A percentile compares a stretch with the other conserved stretches of the same genome.
These are phyloP conservation scores for Cyberlindnera mississippiensis DNA, from an alignment of 805 yeast species.

Conservation along the genomic window DNA sequence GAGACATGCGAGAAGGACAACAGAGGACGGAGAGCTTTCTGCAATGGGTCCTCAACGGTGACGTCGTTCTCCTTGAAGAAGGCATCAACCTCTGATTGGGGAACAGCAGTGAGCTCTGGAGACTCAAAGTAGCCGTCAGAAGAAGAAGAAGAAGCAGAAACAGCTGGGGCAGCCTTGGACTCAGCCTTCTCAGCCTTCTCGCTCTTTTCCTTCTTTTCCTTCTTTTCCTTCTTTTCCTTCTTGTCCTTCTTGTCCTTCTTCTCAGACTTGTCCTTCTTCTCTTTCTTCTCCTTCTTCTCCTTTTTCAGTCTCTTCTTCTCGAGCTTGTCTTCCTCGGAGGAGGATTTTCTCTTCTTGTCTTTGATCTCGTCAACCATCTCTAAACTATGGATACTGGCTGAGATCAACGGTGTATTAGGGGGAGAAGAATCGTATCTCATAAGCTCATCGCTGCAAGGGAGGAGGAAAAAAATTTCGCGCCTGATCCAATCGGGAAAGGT, in stretches of 20 bases:
- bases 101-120: conserved; percentile 35
- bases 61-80: conserved; percentile 74
- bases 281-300: conserved; percentile 30
- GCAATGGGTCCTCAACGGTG: conserved; percentile 64
- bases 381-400: neutral
- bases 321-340: conserved; percentile 6
- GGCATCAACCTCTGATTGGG: conserved; percentile 53
- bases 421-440: neutral
- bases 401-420: neutral
- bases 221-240: conserved; percentile 30
- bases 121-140: conserved; percentile 34
- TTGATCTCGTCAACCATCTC: conserved; percentile 26
- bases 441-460: conserved; percentile 7
- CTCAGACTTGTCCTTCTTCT: conserved; percentile 35
- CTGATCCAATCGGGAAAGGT: conserved; percentile 5
- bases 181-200: conserved; percentile 26
- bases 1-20: conserved; percentile 61
- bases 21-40: conserved; percentile 58
- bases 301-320: conserved; percentile 23
- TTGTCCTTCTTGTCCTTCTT: conserved; percentile 16
- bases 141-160: conserved; percentile 21
- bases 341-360: conserved; percentile 20
- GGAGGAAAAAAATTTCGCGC: conserved; percentile 13
- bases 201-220: conserved; percentile 35
- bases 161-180: conserved; percentile 28